These are phyloP conservation scores for Viridothelium virens DNA, from an alignment of 495 filamentous ascomycete genomes.

Conservation along the genomic window DNA sequence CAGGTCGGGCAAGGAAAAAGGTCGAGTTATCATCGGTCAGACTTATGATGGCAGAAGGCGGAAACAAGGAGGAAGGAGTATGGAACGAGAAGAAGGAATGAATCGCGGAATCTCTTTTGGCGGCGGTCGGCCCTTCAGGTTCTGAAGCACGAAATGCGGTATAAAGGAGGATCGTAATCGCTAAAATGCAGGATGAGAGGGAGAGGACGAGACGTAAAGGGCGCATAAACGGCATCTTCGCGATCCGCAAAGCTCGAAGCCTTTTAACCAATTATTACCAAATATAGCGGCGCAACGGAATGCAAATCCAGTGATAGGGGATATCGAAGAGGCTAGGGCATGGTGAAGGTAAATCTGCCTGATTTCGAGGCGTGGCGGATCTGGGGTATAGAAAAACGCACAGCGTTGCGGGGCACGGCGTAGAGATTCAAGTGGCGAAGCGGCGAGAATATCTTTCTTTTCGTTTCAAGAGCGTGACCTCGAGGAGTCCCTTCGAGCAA, in stretches of 20 bases:
- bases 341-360: neutral
- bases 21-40: slow-evolving; percentile 97
- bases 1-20: slow-evolving; percentile 86
- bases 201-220: slow-evolving; percentile 37
- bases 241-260: neutral
- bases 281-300: neutral
- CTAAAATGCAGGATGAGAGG: slow-evolving; percentile 29
- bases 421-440: neutral
- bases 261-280: neutral
- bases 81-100: slow-evolving; percentile 56
- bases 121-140: neutral
- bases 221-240: slow-evolving; percentile 27
- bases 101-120: slow-evolving; percentile 27
- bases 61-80: slow-evolving; percentile 71
- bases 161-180: slow-evolving; percentile 32
- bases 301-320: neutral
- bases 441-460: neutral
- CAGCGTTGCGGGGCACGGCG: too few relatives aligned
- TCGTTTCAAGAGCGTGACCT: neutral
- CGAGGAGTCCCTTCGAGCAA: neutral
- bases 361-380: neutral
- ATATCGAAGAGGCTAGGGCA: neutral
- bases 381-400: neutral
- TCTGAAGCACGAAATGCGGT: slow-evolving; percentile 20
- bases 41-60: slow-evolving; percentile 88